A percentile compares a stretch with the other conserved stretches of the same genome.
Evolutionary conservation across 352 stramenopile genomes (phyloP).

Genomic region (Globisporangium perplexum): DNA sequence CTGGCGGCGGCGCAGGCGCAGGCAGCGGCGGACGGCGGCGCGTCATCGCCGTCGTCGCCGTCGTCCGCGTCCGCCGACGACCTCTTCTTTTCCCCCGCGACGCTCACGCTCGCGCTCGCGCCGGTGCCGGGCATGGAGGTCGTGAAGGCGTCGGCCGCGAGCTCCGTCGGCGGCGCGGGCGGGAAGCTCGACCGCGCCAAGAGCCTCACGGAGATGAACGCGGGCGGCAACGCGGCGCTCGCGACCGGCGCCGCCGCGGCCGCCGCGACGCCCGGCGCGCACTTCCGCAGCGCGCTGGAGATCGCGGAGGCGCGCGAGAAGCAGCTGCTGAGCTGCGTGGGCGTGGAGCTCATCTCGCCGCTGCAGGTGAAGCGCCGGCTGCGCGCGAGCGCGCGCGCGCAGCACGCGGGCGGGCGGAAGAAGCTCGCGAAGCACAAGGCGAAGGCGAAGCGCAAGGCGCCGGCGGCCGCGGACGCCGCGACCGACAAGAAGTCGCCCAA

Average conservation of each 20-base stretch:
- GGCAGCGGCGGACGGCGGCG: constrained; percentile 14
- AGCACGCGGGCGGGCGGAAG: constrained; percentile 39
- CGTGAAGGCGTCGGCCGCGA: constrained; percentile 7
- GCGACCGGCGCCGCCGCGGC: constrained; percentile 13
- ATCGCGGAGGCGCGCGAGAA: constrained; percentile 78
- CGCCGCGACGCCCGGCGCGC: constrained; percentile 12
- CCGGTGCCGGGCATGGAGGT: constrained; percentile 69
- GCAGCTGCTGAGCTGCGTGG: constrained; percentile 77
- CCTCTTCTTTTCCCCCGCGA: constrained; percentile 69
- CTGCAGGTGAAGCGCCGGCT: constrained; percentile 78
- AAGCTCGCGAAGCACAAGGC: constrained; percentile 34
- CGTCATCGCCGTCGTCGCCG: background rate
- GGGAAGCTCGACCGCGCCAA: constrained; percentile 34
- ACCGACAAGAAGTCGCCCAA: constrained; percentile 32
- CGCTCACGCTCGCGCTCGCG: constrained; percentile 55
- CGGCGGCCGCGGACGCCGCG: constrained; percentile 19
- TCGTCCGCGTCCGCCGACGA: constrained; percentile 38
- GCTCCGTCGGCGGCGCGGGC: background rate
- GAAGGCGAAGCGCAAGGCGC: constrained; percentile 30
- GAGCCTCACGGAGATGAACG: constrained; percentile 35
- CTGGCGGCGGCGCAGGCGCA: constrained; percentile 25
- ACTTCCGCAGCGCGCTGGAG: constrained; percentile 60
- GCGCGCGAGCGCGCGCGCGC: constrained; percentile 51
- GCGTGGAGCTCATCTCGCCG: constrained; percentile 75
- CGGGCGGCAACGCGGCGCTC: constrained; percentile 11